Evolutionary conservation across 352 stramenopile genomes (phyloP), one percentile per base, ranked within the genome.

Genomic region (Phytophthora melonis): DNA sequence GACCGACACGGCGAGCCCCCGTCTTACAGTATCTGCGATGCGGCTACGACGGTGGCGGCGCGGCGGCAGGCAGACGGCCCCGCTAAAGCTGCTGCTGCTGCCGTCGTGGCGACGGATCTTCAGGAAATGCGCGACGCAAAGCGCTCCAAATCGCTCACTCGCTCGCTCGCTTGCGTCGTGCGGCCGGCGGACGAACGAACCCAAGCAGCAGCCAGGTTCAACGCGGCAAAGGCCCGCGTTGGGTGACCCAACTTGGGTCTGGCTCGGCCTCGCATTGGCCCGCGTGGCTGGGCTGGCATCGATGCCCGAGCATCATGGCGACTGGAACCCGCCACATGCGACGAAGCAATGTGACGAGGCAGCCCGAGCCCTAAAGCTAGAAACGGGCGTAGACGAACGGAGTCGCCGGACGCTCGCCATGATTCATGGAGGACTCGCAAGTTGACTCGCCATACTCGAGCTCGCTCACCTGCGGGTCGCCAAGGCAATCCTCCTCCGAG

Each of bases 281-380:
- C 19, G 52, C 25, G 49, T 8, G n/a, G 5, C 41, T 47, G 10
- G 41, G 41, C 41, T 4, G 41, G 41, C 41, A 49, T 34, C 52
- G 25, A 72, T 63, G 27, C 54, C 25, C 39, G 7, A 59, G 27
- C 64, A 58, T 54, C 43, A 45, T 54, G 30, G 36, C 0, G 27
- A 11, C 18, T 25, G 45, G 45, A 53, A 47, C 1, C 36, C 16
- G 19, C 58, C 36, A 70, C 54, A 70, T 76, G 69, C 71, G 63
- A 72, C 69, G 41, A 76, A 39, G 54, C 58, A 70, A 66, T 36
- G 63, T 49, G 69, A 76, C 63, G 69, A 72, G 69, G 58, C 69
- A 62, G 61, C 1, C 47, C 11, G 18, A 49, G 5, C 41, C 41
- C 41, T 21, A 49, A 9, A 13, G 13, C 2, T 21, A 49, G 32